Conservation (phyloP, 306 rosid species). For the Trifolium dubium region DNA sequence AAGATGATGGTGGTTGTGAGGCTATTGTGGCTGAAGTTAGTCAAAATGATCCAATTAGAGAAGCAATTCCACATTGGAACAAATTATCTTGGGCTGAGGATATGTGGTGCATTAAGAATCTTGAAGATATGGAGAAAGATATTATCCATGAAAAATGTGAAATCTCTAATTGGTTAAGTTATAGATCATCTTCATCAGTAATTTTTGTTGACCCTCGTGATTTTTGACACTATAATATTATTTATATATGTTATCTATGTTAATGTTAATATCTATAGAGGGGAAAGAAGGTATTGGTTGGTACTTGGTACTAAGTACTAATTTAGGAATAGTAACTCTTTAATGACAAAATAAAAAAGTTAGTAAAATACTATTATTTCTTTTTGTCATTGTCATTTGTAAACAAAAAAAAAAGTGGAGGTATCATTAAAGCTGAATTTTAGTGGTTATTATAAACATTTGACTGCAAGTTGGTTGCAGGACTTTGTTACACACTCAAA, state of each 20-base stretch:
- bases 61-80: conserved; percentile 82
- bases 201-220: conserved; percentile 93
- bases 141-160: conserved; percentile 33
- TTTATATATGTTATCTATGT: neutral
- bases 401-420: conserved; percentile 14
- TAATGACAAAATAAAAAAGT: conserved; percentile 13
- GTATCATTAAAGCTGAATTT: conserved; percentile 31
- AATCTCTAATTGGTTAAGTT: conserved; percentile 46
- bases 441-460: conserved; percentile 35
- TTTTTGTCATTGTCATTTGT: conserved; percentile 26
- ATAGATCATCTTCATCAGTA: conserved; percentile 55
- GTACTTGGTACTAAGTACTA: neutral
- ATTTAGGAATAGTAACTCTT: neutral
- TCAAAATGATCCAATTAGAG: conserved; percentile 78
- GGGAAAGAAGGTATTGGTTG: neutral
- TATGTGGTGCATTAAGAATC: conserved; percentile 83
- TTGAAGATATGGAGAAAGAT: conserved; percentile 39
- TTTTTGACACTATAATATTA: conserved; percentile 47
- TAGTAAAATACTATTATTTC: neutral
- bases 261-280: neutral
- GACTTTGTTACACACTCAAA: conserved; percentile 22
- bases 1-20: conserved; percentile 75
- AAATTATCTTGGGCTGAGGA: conserved; percentile 83
- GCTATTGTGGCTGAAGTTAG: conserved; percentile 83
- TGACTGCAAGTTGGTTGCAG: conserved; percentile 29